Evolutionary conservation across 305 asterid genomes (phyloP).

Genomic region (Solanum aculeatissimum): DNA sequence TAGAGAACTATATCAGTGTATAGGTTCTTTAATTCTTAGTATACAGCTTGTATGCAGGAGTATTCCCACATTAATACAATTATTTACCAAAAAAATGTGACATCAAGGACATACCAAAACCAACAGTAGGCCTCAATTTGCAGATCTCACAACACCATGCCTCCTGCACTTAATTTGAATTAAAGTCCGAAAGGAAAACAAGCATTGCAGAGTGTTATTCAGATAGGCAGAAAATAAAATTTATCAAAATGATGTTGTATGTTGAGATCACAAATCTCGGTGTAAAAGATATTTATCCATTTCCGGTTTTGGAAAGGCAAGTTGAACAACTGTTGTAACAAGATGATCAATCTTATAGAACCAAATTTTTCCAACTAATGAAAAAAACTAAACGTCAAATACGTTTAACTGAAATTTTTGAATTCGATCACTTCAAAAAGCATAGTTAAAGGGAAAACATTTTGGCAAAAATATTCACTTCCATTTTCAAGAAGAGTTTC

Average conservation of each 20-base stretch:
- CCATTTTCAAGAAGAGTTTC: neutral
- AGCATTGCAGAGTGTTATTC: neutral
- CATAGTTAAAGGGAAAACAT: neutral
- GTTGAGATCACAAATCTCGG: neutral
- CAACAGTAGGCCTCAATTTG: constrained; percentile 31
- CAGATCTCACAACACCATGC: constrained; percentile 42
- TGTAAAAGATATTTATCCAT: neutral
- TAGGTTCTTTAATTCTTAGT: neutral
- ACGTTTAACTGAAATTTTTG: neutral
- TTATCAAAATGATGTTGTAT: neutral
- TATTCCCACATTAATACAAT: neutral
- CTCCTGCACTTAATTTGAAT: constrained; percentile 18
- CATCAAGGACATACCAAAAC: constrained; percentile 27
- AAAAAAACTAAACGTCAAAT: neutral
- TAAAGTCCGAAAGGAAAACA: neutral
- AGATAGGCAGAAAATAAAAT: neutral
- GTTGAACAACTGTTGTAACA: neutral
- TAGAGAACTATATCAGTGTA: neutral
- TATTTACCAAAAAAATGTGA: neutral
- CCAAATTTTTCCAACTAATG: neutral
- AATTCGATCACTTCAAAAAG: neutral
- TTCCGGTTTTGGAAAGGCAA: neutral
- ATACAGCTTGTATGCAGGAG: neutral
- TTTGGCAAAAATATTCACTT: neutral
- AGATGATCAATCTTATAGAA: neutral